Conservation (phyloP, 805 yeast species). For the Torulaspora quercuum region DNA sequence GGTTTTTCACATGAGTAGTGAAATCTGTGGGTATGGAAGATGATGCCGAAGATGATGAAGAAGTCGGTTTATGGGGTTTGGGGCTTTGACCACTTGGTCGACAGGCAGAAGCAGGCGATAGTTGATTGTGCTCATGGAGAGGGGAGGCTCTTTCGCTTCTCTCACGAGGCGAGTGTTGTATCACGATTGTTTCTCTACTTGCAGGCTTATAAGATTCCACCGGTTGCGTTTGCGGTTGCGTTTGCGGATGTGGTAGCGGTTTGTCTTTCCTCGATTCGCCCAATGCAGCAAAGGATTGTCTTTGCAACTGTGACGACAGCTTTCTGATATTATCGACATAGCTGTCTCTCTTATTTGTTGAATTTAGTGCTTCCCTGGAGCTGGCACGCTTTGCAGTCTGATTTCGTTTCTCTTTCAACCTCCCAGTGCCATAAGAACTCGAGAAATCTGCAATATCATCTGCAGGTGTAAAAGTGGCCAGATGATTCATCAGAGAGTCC, state of each 20-base stretch:
- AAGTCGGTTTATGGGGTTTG: conserved; percentile 11
- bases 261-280: conserved; percentile 5
- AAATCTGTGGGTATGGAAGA: conserved; percentile 37
- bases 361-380: background rate
- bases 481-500: conserved; percentile 26
- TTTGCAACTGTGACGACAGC: conserved; percentile 30
- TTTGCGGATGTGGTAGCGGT: background rate
- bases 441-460: conserved; percentile 35
- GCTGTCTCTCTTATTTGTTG: conserved; percentile 7
- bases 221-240: conserved; percentile 1
- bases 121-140: no score
- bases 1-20: conserved; percentile 28
- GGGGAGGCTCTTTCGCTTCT: no score
- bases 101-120: background rate
- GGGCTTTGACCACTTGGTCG: conserved; percentile 4
- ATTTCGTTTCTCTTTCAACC: conserved; percentile 27
- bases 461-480: conserved; percentile 28
- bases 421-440: conserved; percentile 35
- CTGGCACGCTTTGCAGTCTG: background rate
- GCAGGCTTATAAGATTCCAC: background rate
- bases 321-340: conserved; percentile 32
- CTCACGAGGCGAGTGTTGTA: no score
- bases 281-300: conserved; percentile 4
- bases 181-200: conserved; percentile 9
- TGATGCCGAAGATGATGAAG: conserved; percentile 28